Evolutionary conservation across 192 early-diverging fungal genomes (phyloP).

Genomic region (Dimargaris cristalligena): DNA sequence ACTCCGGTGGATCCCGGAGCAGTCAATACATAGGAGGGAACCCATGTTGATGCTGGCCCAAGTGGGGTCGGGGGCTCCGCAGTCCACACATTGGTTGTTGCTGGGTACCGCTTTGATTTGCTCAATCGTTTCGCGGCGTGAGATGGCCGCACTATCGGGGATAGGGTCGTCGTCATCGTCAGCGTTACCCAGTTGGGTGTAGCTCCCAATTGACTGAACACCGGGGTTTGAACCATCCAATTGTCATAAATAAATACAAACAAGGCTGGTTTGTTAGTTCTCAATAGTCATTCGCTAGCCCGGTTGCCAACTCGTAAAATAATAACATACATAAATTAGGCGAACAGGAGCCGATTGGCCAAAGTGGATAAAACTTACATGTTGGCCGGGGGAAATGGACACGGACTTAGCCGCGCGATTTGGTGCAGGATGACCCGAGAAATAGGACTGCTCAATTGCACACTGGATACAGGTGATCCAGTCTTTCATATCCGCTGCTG

Average conservation of each 20-base stretch:
- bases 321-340: no score
- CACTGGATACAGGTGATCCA: slow-evolving; percentile 55
- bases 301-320: no score
- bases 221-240: no score
- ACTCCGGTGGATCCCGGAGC: slow-evolving; percentile 83
- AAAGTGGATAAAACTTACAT: not conserved
- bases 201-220: no score
- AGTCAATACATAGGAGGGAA: slow-evolving; percentile 67
- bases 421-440: not conserved
- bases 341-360: no score
- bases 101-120: slow-evolving; percentile 13
- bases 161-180: not conserved
- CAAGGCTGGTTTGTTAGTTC: no score
- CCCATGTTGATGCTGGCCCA: slow-evolving; percentile 80
- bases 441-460: slow-evolving; percentile 26
- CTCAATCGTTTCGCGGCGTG: not conserved
- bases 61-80: slow-evolving; percentile 41
- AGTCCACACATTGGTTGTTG: slow-evolving; percentile 39
- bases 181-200: no score
- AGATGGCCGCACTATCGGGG: not conserved
- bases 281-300: no score
- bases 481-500: slow-evolving; percentile 42
- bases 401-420: not conserved
- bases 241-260: no score
- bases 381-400: not conserved